Evolutionary conservation across 2,329 filamentous ascomycete species (phyloP), one percentile per base, ranked within the genome.

Genomic region (Macrophomina phaseolina): DNA sequence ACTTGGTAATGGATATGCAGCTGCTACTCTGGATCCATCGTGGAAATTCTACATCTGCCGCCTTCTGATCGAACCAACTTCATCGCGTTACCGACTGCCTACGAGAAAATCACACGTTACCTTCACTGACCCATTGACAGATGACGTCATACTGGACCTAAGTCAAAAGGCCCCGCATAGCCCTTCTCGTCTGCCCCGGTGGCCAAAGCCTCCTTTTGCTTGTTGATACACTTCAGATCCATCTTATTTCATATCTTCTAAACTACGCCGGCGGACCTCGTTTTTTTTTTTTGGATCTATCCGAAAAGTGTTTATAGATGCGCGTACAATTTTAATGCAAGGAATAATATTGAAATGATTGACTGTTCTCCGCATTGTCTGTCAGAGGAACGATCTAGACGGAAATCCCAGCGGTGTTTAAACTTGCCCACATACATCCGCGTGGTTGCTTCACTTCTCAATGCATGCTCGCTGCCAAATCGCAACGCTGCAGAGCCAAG

Each of bases 121-220:
- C 56, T 36, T 16, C 42, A 30, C 56, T 61, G 56, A 61, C 56
- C 42, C 12, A 28, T 8, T 61, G 42, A 28, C 56, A 61, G 56
- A 61, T 46, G 56, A 61, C 28, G 28, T 46, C 56, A 42, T 58
- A 5, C 36, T 42, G 18, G 34, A 28, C 32, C 7, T 30, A n/a
- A 23, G 11, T 48, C 8, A 30, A 32, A 34, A 34, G 34, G 14
- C 16, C 18, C 9, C 3, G 18, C 18, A 23, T 23, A 23, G 3
- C 11, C 56, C 14, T 40, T 34, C 7, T 40, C 40, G 30, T 9
- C 40, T 32, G 8, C n/a, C 40, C 14, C 38, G 12, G 9, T 48
- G 36, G 16, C 40, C 32, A 32, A 23, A 45, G 49, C 34, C 12
- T 52, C 28, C 9, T 3, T 12, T n/a, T 52, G 23, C 48, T n/a